Base-by-base conservation (phyloP, 164 flowering plant species). In the Annona squamosa region DNA sequence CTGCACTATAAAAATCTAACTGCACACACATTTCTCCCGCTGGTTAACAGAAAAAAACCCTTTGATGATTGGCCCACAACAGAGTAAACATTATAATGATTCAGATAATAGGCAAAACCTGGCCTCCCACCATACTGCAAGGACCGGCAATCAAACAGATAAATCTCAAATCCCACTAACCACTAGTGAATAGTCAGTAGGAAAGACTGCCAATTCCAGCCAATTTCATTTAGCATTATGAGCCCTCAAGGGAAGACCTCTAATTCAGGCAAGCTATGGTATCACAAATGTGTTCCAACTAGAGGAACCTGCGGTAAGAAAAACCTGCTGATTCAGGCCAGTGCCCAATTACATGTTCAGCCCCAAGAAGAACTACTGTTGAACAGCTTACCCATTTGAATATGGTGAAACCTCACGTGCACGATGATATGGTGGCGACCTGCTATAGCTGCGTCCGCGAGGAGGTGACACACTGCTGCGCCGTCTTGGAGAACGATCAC, bases 391-490 rank as follows among this genome's bases (percentile, higher is more conserved):
- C 98, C 98, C 93, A 59, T 91, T 91, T 37, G 89, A 86, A 84
- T 88, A 88, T 42, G 97, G 87, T 57, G 86, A 74, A 63, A 87
- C 98, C 59, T 89, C 92, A n/a, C 92, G 89, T n/a, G 80, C 91
- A 81, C 94, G 91, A 66, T 43, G 73, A 75, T 86, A 85, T 12
- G 75, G 80, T 64, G 98, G 97, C 62, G 97, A 91, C 80, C 89
- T 85, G 84, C 97, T 91, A 73, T 81, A 82, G 82, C 91, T 89
- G 74, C 89, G 90, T 0, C 88, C 86, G 75, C 86, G 95, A 63
- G 48, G 56, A 19, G 98, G 94, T 46, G 94, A 85, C 62, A 75
- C 17, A 74, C 95, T 93, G 57, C 89, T 92, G 26, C 71, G 70
- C 61, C 88, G 91, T 65, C 84, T 82, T 43, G 97, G 97, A 46